Evolutionary conservation across 169 alveolate species (phyloP).

Genomic region (Sarcocystis neurona): DNA sequence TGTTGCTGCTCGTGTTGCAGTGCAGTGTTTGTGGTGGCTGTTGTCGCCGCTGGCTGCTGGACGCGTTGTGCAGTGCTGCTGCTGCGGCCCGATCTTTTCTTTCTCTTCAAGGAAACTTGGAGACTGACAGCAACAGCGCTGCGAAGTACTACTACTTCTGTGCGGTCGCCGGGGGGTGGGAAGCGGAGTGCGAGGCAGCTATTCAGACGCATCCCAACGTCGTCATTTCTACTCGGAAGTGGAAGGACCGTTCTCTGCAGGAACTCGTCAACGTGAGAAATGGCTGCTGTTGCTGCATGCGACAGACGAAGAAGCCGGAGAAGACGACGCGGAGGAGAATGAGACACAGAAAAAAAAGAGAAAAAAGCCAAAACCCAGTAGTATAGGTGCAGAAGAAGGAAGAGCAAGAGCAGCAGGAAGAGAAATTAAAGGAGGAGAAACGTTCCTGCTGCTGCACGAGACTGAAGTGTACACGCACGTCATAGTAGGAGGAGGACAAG

Average conservation of each 20-base stretch:
- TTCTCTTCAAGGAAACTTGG: slow-evolving; percentile 93
- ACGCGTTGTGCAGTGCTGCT: slow-evolving; percentile 68
- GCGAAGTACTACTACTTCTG: slow-evolving; percentile 97
- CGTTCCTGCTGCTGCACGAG: too few relatives aligned
- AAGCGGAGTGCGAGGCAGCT: slow-evolving; percentile 95
- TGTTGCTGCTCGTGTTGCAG: too few relatives aligned
- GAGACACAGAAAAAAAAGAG: background rate
- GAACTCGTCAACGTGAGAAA: slow-evolving; percentile 45
- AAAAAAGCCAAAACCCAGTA: background rate
- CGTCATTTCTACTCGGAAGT: slow-evolving; percentile 91
- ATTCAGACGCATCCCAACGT: slow-evolving; percentile 94
- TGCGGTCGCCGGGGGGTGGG: slow-evolving; percentile 90
- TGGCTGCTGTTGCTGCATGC: background rate
- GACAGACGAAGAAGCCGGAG: background rate
- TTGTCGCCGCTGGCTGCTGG: background rate
- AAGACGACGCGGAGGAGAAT: background rate
- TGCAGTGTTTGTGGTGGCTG: background rate
- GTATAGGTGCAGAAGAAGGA: background rate
- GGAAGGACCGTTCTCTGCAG: slow-evolving; percentile 74
- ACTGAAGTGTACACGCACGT: too few relatives aligned
- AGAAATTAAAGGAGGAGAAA: too few relatives aligned
- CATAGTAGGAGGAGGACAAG: too few relatives aligned
- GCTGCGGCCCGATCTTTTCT: slow-evolving; percentile 93
- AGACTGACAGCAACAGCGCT: slow-evolving; percentile 96
- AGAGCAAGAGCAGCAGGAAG: too few relatives aligned